Percentiles rank a stretch among this genome's conserved stretches.
phyloP scores from a whole-genome alignment of 2,329 filamentous ascomycete species.

The Teratosphaeria viscida region DNA sequence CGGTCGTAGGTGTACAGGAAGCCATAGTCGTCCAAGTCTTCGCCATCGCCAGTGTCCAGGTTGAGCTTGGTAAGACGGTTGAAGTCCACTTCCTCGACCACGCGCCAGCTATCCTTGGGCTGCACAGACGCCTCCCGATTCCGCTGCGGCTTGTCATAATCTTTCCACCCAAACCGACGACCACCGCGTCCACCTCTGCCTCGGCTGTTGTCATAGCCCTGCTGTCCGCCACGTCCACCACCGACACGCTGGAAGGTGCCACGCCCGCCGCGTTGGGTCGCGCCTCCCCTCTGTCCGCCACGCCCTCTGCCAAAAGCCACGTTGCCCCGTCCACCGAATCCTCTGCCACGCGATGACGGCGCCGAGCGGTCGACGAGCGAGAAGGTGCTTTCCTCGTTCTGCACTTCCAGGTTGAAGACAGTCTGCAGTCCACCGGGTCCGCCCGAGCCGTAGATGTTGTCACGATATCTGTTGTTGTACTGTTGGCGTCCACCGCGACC shows the following conservation, averaged over 20 bases:
- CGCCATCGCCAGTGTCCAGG: constrained; percentile 85
- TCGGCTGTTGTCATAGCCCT: constrained; percentile 60
- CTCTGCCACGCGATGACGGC: constrained; percentile 70
- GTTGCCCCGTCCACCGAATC: constrained; percentile 74
- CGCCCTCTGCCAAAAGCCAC: constrained; percentile 67
- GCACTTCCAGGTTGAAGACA: constrained; percentile 73
- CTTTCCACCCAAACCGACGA: constrained; percentile 93
- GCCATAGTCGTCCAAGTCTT: constrained; percentile 89
- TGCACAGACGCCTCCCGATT: constrained; percentile 94
- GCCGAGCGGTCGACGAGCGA: constrained; percentile 94
- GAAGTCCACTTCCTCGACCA: constrained; percentile 98
- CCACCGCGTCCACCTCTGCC: constrained; percentile 63
- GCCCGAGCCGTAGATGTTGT: constrained; percentile 92
- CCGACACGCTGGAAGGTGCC: constrained; percentile 65
- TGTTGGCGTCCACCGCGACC: constrained; percentile 67
- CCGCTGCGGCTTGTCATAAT: constrained; percentile 94
- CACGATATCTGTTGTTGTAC: constrained; percentile 86
- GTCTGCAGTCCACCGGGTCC: constrained; percentile 52
- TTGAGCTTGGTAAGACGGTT: constrained; percentile 91
- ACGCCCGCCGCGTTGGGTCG: constrained; percentile 59
- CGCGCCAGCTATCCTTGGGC: constrained; percentile 88
- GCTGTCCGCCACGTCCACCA: constrained; percentile 54
- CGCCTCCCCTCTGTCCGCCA: constrained; percentile 58
- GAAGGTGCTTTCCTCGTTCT: constrained; percentile 95
- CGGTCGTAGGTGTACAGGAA: constrained; percentile 99